Conservation (phyloP, 257 asterid genomes). For the Fraxinus cuspidata region DNA sequence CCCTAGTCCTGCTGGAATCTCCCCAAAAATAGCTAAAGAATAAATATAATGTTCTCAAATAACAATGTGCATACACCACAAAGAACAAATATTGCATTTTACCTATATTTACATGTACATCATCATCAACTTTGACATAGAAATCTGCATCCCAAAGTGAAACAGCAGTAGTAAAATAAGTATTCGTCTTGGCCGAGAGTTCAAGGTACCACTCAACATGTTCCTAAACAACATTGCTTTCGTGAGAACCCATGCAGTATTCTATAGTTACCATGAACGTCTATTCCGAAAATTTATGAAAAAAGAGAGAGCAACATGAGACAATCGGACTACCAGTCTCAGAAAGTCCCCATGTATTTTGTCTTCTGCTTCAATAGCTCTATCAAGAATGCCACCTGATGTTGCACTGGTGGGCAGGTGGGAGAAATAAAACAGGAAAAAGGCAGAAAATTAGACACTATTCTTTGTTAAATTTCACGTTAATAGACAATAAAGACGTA, state of each 20-base stretch:
- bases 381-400: conserved; percentile 8
- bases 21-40: too few relatives aligned
- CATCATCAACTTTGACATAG: conserved; percentile 90
- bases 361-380: conserved; percentile 23
- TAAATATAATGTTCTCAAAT: too few relatives aligned
- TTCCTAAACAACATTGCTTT: neutral
- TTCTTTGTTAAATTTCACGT: too few relatives aligned
- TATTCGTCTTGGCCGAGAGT: conserved; percentile 81
- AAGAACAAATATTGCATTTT: too few relatives aligned
- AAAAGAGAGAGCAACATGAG: neutral
- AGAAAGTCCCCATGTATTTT: conserved; percentile 11
- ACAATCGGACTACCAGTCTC: conserved; percentile 17
- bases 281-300: too few relatives aligned
- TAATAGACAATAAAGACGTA: too few relatives aligned
- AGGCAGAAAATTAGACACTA: neutral
- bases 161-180: conserved; percentile 77
- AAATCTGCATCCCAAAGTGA: conserved; percentile 96
- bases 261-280: too few relatives aligned
- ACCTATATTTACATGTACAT: conserved; percentile 91
- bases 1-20: too few relatives aligned
- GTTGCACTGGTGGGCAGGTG: conserved; percentile 14
- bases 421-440: neutral
- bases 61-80: too few relatives aligned
- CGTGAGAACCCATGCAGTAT: too few relatives aligned
- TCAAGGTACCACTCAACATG: conserved; percentile 48